Evolutionary conservation across 331 rosid genomes (phyloP), one percentile per base, ranked within the genome.

Genomic region (Arachis monticola): DNA sequence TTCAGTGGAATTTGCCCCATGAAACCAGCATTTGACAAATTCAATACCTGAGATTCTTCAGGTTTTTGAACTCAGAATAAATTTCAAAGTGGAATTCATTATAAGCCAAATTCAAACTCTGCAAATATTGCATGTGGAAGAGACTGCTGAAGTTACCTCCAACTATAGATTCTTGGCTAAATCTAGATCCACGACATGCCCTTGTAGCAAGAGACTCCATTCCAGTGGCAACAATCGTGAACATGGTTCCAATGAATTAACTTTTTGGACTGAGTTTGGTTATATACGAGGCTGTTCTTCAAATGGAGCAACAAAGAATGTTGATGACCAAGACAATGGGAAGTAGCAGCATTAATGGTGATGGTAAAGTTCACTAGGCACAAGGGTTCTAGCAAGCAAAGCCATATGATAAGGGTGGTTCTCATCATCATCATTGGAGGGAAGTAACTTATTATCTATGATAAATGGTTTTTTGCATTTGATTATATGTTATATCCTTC

Each of bases 191-290:
- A 69, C 35, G 5, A 88, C 85, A 42, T 5, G 70, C 6, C 81
- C n/a, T 61, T 71, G 5, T 35, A 32, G 0, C 84, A 87, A 1
- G 47, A 66, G 22, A 85, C 83, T 6, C 92, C 92, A 2, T 1
- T 13, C 97, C 89, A 87, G 2, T 30, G 6, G 55, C 91, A 85
- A 2, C 83, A 87, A 32, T 79, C 80, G 74, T 27, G 27, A 22
- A 22, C 27, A 22, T 22, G 27, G 27, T 22, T 22, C 27, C 27
- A 22, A 22, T 22, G 27, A 22, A 22, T 22, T 22, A 22, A 22
- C 27, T 73, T 82, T 3, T 1, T 45, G 1, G 80, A 73, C 6
- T 0, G 0, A 7, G 10, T 6, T 3, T 8, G 5, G 1, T 52
- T 1, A 40, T 62, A 73, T 0, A 0, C 1, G 44, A 80, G 51